Evolutionary conservation across 106 monocot genomes (phyloP).

Genomic region (Dendrobium chrysotoxum): DNA sequence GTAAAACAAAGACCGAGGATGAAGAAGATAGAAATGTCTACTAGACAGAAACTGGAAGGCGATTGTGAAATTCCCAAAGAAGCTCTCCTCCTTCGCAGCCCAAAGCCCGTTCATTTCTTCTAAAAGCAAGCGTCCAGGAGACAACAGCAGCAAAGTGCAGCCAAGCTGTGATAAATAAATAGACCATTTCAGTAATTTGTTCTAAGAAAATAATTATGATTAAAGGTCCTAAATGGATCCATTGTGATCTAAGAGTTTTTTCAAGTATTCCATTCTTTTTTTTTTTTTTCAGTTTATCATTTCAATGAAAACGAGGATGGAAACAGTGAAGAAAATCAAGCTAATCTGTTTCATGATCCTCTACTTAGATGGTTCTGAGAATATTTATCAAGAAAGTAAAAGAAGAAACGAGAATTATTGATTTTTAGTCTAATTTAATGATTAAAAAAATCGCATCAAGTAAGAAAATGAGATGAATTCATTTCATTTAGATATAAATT

Average conservation of each 20-base stretch:
- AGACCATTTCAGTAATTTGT: neutral
- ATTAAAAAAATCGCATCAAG: too few species aligned
- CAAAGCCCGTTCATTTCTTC: neutral
- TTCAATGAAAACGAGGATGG: too few species aligned
- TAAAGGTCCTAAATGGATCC: neutral
- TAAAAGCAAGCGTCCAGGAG: constrained; percentile 62
- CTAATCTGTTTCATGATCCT: too few species aligned
- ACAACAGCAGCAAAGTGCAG: constrained; percentile 64
- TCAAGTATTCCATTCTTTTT: too few species aligned
- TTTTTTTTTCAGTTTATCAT: too few species aligned
- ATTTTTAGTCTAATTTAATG: too few species aligned
- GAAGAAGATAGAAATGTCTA: neutral
- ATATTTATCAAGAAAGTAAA: too few species aligned
- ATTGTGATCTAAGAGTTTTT: neutral
- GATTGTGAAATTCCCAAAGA: neutral
- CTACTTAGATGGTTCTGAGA: too few species aligned
- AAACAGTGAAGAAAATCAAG: too few species aligned
- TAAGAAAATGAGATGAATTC: too few species aligned
- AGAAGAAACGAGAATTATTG: too few species aligned
- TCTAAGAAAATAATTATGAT: neutral
- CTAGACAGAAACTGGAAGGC: neutral
- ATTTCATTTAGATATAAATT: too few species aligned
- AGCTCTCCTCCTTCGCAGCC: neutral
- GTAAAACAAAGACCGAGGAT: neutral
- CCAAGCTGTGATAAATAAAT: constrained; percentile 28